Evolutionary conservation across 2,329 filamentous ascomycete genomes (phyloP), one percentile per base, ranked within the genome.

Genomic region (Blumeria graminis): DNA sequence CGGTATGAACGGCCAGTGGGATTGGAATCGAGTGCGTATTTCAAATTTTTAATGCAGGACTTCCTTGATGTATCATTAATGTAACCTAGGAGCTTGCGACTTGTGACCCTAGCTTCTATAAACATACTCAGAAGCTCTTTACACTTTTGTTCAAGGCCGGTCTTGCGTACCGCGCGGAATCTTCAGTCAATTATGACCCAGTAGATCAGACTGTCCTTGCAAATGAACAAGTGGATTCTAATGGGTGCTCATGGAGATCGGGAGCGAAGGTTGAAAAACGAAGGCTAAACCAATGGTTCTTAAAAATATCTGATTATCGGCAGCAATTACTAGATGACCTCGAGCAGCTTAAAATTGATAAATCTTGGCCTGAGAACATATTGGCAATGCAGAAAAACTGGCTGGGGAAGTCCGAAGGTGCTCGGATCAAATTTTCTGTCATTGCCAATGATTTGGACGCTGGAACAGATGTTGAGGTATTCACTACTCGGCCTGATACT

Each of bases 201-300:
- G 76, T 94, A 33, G 88, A 94, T 66, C 82, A 84, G 66, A 94
- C 88, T 0, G 88, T 94, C 14, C 72, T 94, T 58, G 88, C 88
- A 10, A 94, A 94, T 66, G 88, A 94, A 68, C 88, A 94, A 69
- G 86, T 94, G n/a, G 86, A 93, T 66, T 76, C 83, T 54, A 82
- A 86, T 64, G 88, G 88, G 35, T 78, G 74, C 62, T 94, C 87
- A 1, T 94, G 88, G 88, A 78, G 87, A 57, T 92, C 86, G 1
- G 87, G 87, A 9, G 87, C 85, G 54, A 81, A 84, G 66, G 86
- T 93, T 16, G 83, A 92, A 68, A 84, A 88, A 69, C 73, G 78
- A 58, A 77, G 78, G 62, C 72, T 93, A 52, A 86, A 84, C 69
- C 88, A 94, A 68, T 94, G 88, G 88, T 94, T 93, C 67, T 78